Evolutionary conservation across 805 yeast genomes (phyloP), one percentile per base, ranked within the genome.

Genomic region (Tetrapisispora fleetii): DNA sequence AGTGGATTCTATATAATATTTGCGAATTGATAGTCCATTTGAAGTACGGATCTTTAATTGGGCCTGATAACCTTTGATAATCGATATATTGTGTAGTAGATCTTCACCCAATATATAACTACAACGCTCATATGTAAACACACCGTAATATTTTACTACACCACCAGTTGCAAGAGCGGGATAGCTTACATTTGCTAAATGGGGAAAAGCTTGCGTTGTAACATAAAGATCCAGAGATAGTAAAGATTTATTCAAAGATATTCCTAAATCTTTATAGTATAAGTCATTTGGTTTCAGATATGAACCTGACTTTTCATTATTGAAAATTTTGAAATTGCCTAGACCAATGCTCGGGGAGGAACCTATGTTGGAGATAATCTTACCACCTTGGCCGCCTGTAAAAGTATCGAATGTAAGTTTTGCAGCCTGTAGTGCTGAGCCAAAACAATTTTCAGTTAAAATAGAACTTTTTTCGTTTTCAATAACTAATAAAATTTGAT

Each of bases 21-120:
- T 79, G 16, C 77, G 67, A 9, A 91, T 87, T 59, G 86, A 95
- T 46, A 93, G 69, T 0, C 98, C 98, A 54, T 77, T 80, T 1
- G 97, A 88, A 57, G 90, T 83, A 54, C 99, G 83, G 24, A 89
- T 77, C 59, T 89, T 89, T 54, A 91, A 67, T 54, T 83, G 83
- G 5, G 85, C 90, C 63, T 86, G 93, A 57, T 84, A 84, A 4
- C 95, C 98, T 4, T 67, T 65, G 2, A 77, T 68, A 24, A 73
- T 72, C 2, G 67, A 58, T 16, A 84, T 73, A 7, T 80, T 70
- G 35, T 71, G 67, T n/a, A 72, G 69, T 53, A 84, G 70, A 24
- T 84, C 85, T 40, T 80, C 76, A 10, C 79, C 75, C 46, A 87
- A 71, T 13, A 77, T 72, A 19, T 78, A 64, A 22, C 86, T 89